Conservation (phyloP, 805 yeast species). For the Grigorovia transvaalensis region DNA sequence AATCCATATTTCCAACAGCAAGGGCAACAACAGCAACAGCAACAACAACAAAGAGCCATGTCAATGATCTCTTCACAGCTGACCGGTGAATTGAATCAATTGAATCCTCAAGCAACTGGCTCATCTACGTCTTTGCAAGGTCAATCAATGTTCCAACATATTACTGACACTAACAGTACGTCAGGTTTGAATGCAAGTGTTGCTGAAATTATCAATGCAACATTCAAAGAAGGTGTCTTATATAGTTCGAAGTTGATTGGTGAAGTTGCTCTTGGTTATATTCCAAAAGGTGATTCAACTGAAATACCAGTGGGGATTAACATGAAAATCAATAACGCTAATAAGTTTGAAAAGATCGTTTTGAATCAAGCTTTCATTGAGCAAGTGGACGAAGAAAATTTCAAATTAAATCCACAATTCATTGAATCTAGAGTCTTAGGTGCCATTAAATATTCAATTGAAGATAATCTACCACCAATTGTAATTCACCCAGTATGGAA, state of each 20-base stretch:
- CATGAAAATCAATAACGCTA: slow-evolving; percentile 34
- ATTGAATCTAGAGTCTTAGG: slow-evolving; percentile 62
- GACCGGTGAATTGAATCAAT: slow-evolving; percentile 24
- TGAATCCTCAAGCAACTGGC: slow-evolving; percentile 38
- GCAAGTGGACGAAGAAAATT: slow-evolving; percentile 35
- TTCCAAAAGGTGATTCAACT: slow-evolving; percentile 23
- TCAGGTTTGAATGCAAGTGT: slow-evolving; percentile 74
- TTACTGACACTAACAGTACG: slow-evolving; percentile 30
- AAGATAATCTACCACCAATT: slow-evolving; percentile 51
- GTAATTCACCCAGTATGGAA: slow-evolving; percentile 80
- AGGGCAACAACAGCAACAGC: slow-evolving; percentile 34
- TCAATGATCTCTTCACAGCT: slow-evolving; percentile 19
- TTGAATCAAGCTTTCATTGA: slow-evolving; percentile 47
- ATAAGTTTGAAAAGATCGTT: slow-evolving; percentile 35
- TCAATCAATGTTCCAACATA: slow-evolving; percentile 37
- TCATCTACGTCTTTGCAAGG: slow-evolving; percentile 27
- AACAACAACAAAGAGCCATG: slow-evolving; percentile 22
- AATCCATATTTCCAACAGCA: slow-evolving; percentile 35
- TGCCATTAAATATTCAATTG: slow-evolving; percentile 64
- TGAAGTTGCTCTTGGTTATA: slow-evolving; percentile 74
- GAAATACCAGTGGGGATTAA: slow-evolving; percentile 35
- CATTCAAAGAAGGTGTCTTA: slow-evolving; percentile 56
- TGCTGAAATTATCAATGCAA: slow-evolving; percentile 77
- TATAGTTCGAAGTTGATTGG: slow-evolving; percentile 60
- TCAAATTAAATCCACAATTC: slow-evolving; percentile 37